Percentiles rank a stretch among this genome's conserved stretches.
Evolutionary conservation across 495 filamentous ascomycete genomes (phyloP).

Genomic region (Bacidia rubella): DNA sequence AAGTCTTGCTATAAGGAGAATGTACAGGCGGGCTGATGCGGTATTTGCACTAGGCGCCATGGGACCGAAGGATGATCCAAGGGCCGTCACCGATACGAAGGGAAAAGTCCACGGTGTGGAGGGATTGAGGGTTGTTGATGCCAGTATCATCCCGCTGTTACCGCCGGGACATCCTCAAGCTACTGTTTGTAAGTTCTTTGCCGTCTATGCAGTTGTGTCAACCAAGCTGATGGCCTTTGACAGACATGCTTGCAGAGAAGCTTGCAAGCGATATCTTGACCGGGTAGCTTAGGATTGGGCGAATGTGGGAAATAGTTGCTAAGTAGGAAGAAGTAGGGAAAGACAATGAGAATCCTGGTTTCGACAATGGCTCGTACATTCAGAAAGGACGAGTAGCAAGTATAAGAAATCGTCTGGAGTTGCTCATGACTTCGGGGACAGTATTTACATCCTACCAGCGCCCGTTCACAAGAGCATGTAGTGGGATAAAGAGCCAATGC

Average conservation of each 20-base stretch:
- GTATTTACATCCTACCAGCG: no score
- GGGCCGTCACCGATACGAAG: neutral
- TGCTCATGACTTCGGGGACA: no score
- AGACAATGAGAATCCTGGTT: no score
- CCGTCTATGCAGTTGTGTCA: neutral
- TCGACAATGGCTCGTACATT: no score
- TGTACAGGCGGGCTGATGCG: neutral
- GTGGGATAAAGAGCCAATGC: no score
- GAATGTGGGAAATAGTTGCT: no score
- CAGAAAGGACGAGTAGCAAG: no score
- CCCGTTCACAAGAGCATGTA: no score
- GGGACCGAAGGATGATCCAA: neutral
- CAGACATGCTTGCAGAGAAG: neutral
- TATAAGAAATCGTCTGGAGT: no score
- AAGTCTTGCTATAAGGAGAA: neutral
- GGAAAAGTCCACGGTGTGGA: neutral
- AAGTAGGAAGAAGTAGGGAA: no score
- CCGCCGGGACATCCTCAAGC: constrained; percentile 5
- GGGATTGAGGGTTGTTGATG: constrained; percentile 7
- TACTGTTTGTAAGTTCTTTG: neutral
- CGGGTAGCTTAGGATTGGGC: no score
- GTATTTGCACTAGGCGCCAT: no score
- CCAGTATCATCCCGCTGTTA: neutral
- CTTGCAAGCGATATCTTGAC: neutral
- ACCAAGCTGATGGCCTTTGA: neutral